A percentile compares a stretch with the other conserved stretches of the same genome.
These are phyloP conservation scores for Microdochium paspali DNA, from an alignment of 2,329 filamentous ascomycete species.

Conservation along the genomic window DNA sequence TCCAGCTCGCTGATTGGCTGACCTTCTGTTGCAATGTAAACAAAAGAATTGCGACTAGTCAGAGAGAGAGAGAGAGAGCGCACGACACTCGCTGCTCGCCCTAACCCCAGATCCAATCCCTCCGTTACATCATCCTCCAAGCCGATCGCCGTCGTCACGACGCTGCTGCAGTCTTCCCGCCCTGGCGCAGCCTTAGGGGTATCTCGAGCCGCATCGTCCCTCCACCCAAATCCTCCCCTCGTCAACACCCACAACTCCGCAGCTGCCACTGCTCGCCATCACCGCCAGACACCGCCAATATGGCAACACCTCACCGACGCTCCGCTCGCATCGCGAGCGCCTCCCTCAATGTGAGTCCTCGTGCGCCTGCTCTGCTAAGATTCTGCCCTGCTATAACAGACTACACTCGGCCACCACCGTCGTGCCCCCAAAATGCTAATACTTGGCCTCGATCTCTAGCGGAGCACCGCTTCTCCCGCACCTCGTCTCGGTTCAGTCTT, in stretches of 20 bases:
- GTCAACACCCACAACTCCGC: conserved; percentile 1
- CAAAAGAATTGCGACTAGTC: not conserved
- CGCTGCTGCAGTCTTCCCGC: not conserved
- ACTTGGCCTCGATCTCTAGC: no score
- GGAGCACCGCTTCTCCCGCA: conserved; percentile 14
- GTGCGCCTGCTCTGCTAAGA: not conserved
- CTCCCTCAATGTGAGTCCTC: conserved; percentile 5
- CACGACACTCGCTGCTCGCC: not conserved
- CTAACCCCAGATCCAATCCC: not conserved
- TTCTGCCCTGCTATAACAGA: no score
- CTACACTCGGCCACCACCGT: no score
- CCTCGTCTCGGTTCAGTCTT: conserved; percentile 27
- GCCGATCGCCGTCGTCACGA: not conserved
- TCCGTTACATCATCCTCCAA: not conserved
- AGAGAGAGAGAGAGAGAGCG: not conserved
- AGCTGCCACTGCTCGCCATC: conserved; percentile 1
- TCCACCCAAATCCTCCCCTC: conserved; percentile 1
- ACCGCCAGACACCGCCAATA: conserved; percentile 10
- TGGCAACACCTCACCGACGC: conserved; percentile 25
- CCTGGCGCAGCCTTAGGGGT: not conserved
- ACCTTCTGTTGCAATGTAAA: not conserved
- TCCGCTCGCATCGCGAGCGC: conserved; percentile 32
- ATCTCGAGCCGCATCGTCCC: not conserved
- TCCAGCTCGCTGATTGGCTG: not conserved
- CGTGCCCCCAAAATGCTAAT: no score